Evolutionary conservation across 306 rosid species (phyloP).

Genomic region (Cajanus cajan): DNA sequence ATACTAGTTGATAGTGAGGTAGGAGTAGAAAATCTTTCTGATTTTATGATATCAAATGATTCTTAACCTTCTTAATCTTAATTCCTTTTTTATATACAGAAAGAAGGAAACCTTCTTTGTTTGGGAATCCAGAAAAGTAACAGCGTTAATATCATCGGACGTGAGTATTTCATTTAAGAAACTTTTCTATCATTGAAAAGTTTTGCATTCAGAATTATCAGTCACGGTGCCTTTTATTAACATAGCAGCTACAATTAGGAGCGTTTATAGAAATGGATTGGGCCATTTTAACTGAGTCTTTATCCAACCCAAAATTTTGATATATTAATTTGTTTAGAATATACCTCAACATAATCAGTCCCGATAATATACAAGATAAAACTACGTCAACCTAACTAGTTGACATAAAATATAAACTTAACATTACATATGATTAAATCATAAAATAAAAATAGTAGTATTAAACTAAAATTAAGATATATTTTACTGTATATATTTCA

Average conservation of each 20-base stretch:
- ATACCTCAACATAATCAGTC: background rate
- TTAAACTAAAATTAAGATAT: too few species aligned
- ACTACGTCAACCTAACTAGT: background rate
- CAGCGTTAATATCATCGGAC: conserved; percentile 72
- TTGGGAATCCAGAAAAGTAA: conserved; percentile 56
- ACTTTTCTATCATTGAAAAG: conserved; percentile 10
- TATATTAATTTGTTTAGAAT: too few species aligned
- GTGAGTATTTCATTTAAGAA: conserved; percentile 52
- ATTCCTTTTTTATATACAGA: conserved; percentile 44
- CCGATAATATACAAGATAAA: background rate
- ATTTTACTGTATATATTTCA: too few species aligned
- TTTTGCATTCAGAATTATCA: conserved; percentile 16
- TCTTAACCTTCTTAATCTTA: conserved; percentile 21
- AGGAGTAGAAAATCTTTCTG: background rate
- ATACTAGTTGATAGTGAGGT: conserved; percentile 20
- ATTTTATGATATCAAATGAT: conserved; percentile 5
- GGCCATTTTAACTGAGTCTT: background rate
- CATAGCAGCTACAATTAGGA: background rate
- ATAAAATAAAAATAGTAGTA: background rate
- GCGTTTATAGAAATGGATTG: background rate
- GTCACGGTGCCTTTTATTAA: background rate
- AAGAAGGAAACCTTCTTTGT: conserved; percentile 30
- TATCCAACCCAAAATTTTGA: background rate
- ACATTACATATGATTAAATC: background rate
- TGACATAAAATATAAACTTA: background rate